phyloP scores from a whole-genome alignment of 1,284 basidiomycete genomes.

The Malassezia yamatoensis region DNA sequence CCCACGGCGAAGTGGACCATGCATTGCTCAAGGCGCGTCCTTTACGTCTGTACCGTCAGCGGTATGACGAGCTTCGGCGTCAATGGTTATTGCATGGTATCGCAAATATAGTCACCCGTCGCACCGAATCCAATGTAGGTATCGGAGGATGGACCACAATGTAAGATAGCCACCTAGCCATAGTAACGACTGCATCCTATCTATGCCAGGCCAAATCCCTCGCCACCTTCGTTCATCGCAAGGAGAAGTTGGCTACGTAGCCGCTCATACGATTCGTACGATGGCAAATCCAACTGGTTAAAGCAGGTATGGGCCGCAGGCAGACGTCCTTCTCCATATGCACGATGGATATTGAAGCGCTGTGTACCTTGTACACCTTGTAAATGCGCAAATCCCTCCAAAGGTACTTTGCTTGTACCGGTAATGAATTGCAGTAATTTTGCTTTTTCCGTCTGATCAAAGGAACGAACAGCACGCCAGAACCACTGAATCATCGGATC shows the following conservation, averaged over 20 bases:
- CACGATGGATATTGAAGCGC: constrained; percentile 89
- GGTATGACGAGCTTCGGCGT: constrained; percentile 86
- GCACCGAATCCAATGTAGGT: constrained; percentile 66
- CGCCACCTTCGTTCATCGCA: constrained; percentile 46
- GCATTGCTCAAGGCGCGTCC: constrained; percentile 79
- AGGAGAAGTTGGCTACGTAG: constrained; percentile 24
- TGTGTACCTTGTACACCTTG: constrained; percentile 91
- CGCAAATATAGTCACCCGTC: constrained; percentile 78
- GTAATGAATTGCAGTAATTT: constrained; percentile 85
- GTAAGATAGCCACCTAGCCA: constrained; percentile 43
- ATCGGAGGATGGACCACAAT: constrained; percentile 85
- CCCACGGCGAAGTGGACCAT: constrained; percentile 85
- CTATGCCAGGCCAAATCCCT: constrained; percentile 47
- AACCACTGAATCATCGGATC: constrained; percentile 97
- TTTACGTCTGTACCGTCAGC: constrained; percentile 71
- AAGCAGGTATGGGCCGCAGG: constrained; percentile 80
- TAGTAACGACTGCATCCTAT: background rate
- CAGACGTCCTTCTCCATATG: constrained; percentile 74
- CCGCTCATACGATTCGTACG: constrained; percentile 45
- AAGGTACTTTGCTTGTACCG: constrained; percentile 76
- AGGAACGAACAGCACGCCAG: constrained; percentile 96
- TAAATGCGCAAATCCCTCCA: constrained; percentile 81
- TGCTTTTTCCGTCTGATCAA: constrained; percentile 89
- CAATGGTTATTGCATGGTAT: constrained; percentile 81
- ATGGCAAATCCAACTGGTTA: constrained; percentile 49